Conservation (phyloP, 352 stramenopile genomes). For the Bremia lactucae region DNA sequence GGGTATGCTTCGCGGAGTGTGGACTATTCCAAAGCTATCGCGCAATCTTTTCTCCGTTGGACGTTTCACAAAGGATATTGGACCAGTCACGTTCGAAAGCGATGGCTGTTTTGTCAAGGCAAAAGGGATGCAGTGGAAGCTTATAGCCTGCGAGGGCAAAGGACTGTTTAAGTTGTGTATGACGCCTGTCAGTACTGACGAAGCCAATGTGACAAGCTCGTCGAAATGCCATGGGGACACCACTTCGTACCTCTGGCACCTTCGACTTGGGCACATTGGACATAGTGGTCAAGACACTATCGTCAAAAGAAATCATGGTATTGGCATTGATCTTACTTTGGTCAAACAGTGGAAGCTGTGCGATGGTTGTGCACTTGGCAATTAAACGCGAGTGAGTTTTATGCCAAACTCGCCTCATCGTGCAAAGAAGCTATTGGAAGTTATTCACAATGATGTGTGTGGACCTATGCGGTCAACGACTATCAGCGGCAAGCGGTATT, state of each 20-base stretch:
- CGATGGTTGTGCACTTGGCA: neutral
- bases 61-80: too few species aligned
- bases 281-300: constrained; percentile 7
- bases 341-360: neutral
- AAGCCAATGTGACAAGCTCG: constrained; percentile 5
- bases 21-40: constrained; percentile 7
- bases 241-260: constrained; percentile 1
- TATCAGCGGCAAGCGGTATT: neutral
- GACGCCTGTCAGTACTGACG: neutral
- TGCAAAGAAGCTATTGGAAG: neutral
- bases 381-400: neutral
- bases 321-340: neutral
- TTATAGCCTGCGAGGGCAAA: constrained; percentile 9
- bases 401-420: neutral
- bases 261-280: constrained; percentile 14
- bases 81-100: neutral
- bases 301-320: neutral
- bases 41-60: constrained; percentile 7
- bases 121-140: constrained; percentile 3
- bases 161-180: constrained; percentile 3
- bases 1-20: constrained; percentile 7
- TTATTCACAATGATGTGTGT: constrained; percentile 2
- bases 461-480: neutral
- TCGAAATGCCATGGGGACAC: constrained; percentile 6
- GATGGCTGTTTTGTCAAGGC: constrained; percentile 7